Base-by-base conservation (phyloP, 2,329 filamentous ascomycete genomes). In the Stylonectria norvegica region DNA sequence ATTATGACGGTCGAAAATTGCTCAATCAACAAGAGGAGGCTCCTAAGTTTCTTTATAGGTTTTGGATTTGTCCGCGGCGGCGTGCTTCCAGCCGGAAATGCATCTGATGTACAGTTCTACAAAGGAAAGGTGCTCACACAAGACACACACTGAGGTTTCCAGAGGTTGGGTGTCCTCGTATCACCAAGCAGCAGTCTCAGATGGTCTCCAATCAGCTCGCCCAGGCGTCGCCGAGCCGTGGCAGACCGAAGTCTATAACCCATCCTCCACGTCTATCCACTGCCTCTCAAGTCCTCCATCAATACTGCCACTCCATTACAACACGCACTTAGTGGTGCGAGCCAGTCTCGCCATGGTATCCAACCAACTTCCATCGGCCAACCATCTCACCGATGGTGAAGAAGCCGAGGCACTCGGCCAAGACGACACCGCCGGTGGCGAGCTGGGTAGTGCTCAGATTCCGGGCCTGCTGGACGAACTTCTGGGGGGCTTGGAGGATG, bases 371-470 rank as follows among this genome's bases (percentile, higher is more conserved):
- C 73, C 93, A 81, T 62, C 90, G 81, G 60, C 93, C 93, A 60
- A 98, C 83, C 68, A 98, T 97, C 78, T 97, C 90, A 52, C 93
- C 93, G 40, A 97, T 81, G 47, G 90, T 94, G 79, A 97, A 98
- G 80, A 98, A 98, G 47, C 93, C 93, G 54, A 98, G 71, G 36
- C 89, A 78, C 73, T 98, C 91, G 41, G 90, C 90, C 34, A 76
- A 70, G 48, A 96, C 73, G 45, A 98, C 86, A 56, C 86, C 87
- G 45, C 78, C 85, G 38, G 85, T 70, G 40, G 78, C 77, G 56
- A 91, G 65, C 68, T 95, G 84, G 55, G 81, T 75, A 53, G 70
- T 73, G 67, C 80, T 85, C 59, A 93, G 58, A 71, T 81, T 86
- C 63, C 86, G 81, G 60, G 86, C 62, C 53, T 66, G 66, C 59